Conservation (phyloP, 2,329 filamentous ascomycete species). For the Scedosporium apiospermum region DNA sequence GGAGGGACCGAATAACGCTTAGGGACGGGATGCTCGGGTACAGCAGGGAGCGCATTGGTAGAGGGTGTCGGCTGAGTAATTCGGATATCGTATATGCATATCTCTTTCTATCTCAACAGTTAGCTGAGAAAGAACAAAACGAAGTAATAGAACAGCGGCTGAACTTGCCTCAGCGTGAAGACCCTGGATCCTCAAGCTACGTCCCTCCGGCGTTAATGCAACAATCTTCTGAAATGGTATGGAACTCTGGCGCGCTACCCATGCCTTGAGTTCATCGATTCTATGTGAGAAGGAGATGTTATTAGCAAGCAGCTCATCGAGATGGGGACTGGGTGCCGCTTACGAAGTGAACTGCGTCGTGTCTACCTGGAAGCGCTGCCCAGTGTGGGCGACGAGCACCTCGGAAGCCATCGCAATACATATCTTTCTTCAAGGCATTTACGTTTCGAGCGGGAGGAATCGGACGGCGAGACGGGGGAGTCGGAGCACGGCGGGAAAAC, state of each 20-base stretch:
- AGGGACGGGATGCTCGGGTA: conserved; percentile 40
- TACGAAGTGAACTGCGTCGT: conserved; percentile 66
- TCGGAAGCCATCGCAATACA: conserved; percentile 73
- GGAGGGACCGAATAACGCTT: conserved; percentile 48
- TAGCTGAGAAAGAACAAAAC: conserved; percentile 7
- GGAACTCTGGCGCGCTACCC: conserved; percentile 64
- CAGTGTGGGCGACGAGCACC: conserved; percentile 87
- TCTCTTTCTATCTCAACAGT: conserved; percentile 53
- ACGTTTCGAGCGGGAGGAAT: not conserved
- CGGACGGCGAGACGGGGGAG: not conserved
- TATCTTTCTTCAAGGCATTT: conserved; percentile 21
- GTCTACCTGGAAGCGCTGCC: conserved; percentile 75
- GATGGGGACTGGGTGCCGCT: conserved; percentile 16
- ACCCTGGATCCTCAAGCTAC: conserved; percentile 71
- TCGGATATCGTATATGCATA: conserved; percentile 85
- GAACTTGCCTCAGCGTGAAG: conserved; percentile 65
- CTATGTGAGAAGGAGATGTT: conserved; percentile 30
- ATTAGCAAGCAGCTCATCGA: not conserved
- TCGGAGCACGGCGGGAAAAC: not conserved
- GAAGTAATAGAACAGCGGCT: not conserved
- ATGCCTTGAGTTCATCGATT: conserved; percentile 75
- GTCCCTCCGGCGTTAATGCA: conserved; percentile 74
- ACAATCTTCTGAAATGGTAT: conserved; percentile 76
- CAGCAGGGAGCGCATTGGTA: conserved; percentile 29
- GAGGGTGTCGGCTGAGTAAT: conserved; percentile 51